These are phyloP conservation scores for Malus domestica DNA, from an alignment of 306 rosid species.

Conservation along the genomic window ASM211411v1 NC_041803.1:43630501-43631000, in stretches of 20 bases:
- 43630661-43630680: neutral
- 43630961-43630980: neutral
- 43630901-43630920: conserved; percentile 49
- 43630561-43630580: conserved; percentile 41
- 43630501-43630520: conserved; percentile 39
- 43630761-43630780: conserved; percentile 30
- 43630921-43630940: conserved; percentile 34
- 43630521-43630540: conserved; percentile 44
- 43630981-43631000: too few relatives aligned
- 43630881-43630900: conserved; percentile 49
- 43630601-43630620: conserved; percentile 75
- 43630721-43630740: conserved; percentile 42
- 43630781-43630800: conserved; percentile 45
- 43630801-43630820: conserved; percentile 53
- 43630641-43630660: conserved; percentile 23
- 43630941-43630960: conserved; percentile 28
- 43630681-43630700: conserved; percentile 9
- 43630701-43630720: conserved; percentile 45
- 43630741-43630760: conserved; percentile 32
- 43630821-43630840: conserved; percentile 38
- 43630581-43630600: conserved; percentile 23
- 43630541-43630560: conserved; percentile 58
- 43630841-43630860: conserved; percentile 72
- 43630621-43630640: conserved; percentile 62
- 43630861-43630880: conserved; percentile 58